Evolutionary conservation across 108 stramenopile species (phyloP), one percentile per base, ranked within the genome.

Genomic region (Cyclotella cryptica): DNA sequence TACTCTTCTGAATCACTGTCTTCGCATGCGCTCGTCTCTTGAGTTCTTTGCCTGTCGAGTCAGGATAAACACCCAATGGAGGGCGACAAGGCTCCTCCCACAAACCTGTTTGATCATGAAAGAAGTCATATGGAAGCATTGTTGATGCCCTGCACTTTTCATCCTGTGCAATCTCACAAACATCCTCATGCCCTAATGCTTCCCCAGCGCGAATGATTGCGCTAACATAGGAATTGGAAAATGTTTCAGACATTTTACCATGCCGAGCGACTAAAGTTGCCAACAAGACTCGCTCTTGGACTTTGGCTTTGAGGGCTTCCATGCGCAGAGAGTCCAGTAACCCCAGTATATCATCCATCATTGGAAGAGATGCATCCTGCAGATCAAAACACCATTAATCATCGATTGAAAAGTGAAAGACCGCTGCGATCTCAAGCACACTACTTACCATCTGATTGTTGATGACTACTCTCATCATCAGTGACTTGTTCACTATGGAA

Each of bases 21-120:
- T 88, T 68, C 10, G 92, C 92, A 80, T 95, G 92, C 43, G 92
- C 94, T 75, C 84, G 80, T 63, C 87, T 69, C 55, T 84, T 87
- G 66, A 95, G 60, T 52, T 90, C 92, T 44, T 88, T 87, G 9
- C 90, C 92, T 17, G 79, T 84, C 21, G 90, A 49, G 60, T 80
- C 77, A 44, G 80, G n/a, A 44, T 79, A 85, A 74, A 87, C 91
- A 17, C 87, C 88, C 12, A 39, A 57, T 15, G 42, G 29, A 29
- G 89, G 89, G 49, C 90, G 85, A 62, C 94, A 93, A 22, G 94
- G 92, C 74, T 95, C 94, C 77, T 95, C 94, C 94, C 94, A 95
- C 21, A 85, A 87, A 24, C 87, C 87, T 15, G 78, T 66, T 19
- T 92, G 89, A 66, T 92, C 92, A 18, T 78, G 85, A 63, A 95